Evolutionary conservation across 2,329 filamentous ascomycete species (phyloP).

Genomic region (Tolypocladium album): DNA sequence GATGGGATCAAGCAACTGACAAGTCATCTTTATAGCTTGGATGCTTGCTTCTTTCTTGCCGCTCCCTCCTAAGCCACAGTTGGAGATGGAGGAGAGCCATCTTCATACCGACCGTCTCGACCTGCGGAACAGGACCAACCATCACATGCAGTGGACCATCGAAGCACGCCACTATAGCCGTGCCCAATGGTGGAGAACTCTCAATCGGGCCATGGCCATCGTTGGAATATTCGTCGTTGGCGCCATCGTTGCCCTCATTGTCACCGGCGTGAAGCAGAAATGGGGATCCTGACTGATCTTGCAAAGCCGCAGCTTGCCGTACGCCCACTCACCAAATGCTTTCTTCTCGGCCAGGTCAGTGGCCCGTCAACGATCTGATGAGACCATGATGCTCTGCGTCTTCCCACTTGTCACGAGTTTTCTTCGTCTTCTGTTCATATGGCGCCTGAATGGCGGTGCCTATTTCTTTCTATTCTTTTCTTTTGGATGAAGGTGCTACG

Average conservation of each 20-base stretch:
- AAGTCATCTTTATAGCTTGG: slow-evolving; percentile 46
- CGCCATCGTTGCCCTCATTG: slow-evolving; percentile 37
- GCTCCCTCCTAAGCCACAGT: slow-evolving; percentile 47
- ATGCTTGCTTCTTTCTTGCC: slow-evolving; percentile 68
- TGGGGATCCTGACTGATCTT: slow-evolving; percentile 23
- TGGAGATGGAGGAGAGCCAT: slow-evolving; percentile 38
- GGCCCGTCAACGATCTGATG: neutral
- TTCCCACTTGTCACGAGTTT: neutral
- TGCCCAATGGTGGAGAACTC: slow-evolving; percentile 47
- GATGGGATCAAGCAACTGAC: neutral
- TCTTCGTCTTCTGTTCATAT: neutral
- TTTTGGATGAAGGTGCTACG: neutral
- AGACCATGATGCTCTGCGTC: neutral
- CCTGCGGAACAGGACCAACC: slow-evolving; percentile 22
- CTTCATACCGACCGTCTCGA: slow-evolving; percentile 28
- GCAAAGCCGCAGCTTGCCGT: neutral
- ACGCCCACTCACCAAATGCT: neutral
- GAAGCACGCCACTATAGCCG: slow-evolving; percentile 38
- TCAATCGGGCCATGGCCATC: slow-evolving; percentile 48
- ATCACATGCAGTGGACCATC: slow-evolving; percentile 23
- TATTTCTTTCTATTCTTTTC: neutral
- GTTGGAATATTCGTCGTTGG: slow-evolving; percentile 44
- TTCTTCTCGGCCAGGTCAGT: neutral
- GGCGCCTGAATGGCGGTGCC: neutral
- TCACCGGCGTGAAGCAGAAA: slow-evolving; percentile 39